Evolutionary conservation across 805 yeast genomes (phyloP), one percentile per base, ranked within the genome.

Genomic region (Teunomyces lycoperdinae): DNA sequence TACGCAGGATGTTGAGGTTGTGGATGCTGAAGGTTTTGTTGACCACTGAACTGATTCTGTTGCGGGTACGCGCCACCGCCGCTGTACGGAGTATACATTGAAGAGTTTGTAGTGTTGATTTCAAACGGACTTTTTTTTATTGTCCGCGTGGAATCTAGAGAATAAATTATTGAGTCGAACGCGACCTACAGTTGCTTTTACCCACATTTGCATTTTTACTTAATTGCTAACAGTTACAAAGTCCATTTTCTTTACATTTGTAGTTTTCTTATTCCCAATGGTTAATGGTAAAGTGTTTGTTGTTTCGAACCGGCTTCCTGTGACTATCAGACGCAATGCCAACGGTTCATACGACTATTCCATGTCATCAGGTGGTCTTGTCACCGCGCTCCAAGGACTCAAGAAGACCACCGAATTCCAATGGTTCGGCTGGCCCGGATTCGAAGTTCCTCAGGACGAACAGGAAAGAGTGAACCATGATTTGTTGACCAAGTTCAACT

Each of bases 321-420:
- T 94, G 43, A 94, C 99, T 0, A 88, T 92, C 58, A 82, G 79
- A 54, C 77, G 89, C 46, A 76, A 77, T 11, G 63, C 70, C 1
- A 72, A 75, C 40, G 90, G 92, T 3, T 66, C 77, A 9, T 94
- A 89, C 64, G 83, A 82, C 50, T 94, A 92, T 66, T 70, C 84
- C 43, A 89, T 94, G 97, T 90, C 97, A 28, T 87, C 96, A 1
- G 99, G 99, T 26, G 99, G 99, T 1, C 78, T 94, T 43, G 99
- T 95, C 20, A 89, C 97, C 1, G 99, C 97, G 0, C 73, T 94
- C 36, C 96, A 91, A 61, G 98, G 98, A 1, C 71, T 94, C 46
- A 89, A 89, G 65, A 87, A 87, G 60, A 70, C 84, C 2, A 82
- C 89, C 8, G 84, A 86, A 43, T 90, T 90, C 68, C 94, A 90